Conservation (phyloP, 805 yeast species). For the Candida silvicultrix region DNA sequence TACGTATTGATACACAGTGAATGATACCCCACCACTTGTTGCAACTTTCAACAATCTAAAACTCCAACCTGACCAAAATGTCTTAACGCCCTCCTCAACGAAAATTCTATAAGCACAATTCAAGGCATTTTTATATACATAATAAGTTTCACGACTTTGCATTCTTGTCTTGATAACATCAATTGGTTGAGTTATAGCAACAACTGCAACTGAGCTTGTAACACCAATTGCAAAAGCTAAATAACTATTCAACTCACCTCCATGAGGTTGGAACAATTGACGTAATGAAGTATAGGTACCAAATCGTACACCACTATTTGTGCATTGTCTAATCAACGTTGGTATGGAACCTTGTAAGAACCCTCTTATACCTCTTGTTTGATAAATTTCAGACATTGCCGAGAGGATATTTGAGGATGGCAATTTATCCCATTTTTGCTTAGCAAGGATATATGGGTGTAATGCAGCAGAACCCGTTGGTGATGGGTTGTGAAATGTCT, state of each 20-base stretch:
- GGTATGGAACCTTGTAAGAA: constrained; percentile 78
- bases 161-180: constrained; percentile 84
- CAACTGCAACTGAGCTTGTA: constrained; percentile 66
- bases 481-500: constrained; percentile 25
- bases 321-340: constrained; percentile 75
- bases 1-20: constrained; percentile 54
- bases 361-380: constrained; percentile 67
- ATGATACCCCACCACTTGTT: constrained; percentile 63
- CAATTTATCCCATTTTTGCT: constrained; percentile 33
- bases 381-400: constrained; percentile 60
- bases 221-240: constrained; percentile 42
- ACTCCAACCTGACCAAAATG: constrained; percentile 51
- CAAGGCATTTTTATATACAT: constrained; percentile 53
- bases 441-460: constrained; percentile 25
- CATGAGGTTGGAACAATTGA: constrained; percentile 58
- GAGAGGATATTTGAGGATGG: constrained; percentile 50
- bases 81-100: constrained; percentile 37
- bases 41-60: constrained; percentile 70
- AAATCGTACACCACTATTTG: constrained; percentile 77
- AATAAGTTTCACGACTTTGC: constrained; percentile 68
- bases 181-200: constrained; percentile 77
- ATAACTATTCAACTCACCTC: constrained; percentile 28
- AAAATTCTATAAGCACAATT: constrained; percentile 45
- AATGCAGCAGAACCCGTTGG: constrained; percentile 13
- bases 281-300: constrained; percentile 75